Evolutionary conservation across 768 basidiomycete species (phyloP).

Genomic region (Boletus huronensis): DNA sequence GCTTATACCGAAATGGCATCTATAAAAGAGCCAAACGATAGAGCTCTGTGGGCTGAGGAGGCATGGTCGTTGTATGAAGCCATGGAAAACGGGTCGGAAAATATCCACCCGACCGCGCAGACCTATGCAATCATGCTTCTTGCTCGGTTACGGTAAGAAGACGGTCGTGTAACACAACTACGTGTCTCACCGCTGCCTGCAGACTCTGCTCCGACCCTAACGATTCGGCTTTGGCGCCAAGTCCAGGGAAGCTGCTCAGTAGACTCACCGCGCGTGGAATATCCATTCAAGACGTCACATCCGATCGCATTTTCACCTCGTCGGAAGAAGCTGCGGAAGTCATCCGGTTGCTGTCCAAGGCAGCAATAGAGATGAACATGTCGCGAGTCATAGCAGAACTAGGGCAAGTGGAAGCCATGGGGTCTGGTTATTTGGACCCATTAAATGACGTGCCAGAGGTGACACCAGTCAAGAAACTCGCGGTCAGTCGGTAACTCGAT

Average conservation of each 20-base stretch:
- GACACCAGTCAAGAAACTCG: conserved; percentile 52
- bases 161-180: background rate
- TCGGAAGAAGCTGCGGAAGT: conserved; percentile 54
- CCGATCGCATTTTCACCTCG: conserved; percentile 52
- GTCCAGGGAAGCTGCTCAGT: conserved; percentile 37
- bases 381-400: conserved; percentile 52
- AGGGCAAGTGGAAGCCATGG: conserved; percentile 49
- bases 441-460: conserved; percentile 57
- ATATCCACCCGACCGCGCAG: conserved; percentile 46
- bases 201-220: conserved; percentile 40
- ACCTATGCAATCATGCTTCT: conserved; percentile 72
- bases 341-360: conserved; percentile 53
- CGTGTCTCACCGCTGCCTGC: conserved; percentile 13
- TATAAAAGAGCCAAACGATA: conserved; percentile 41
- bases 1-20: conserved; percentile 61
- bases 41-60: conserved; percentile 57
- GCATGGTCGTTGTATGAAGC: conserved; percentile 57
- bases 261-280: conserved; percentile 49
- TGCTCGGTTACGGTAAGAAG: conserved; percentile 49
- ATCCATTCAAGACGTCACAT: conserved; percentile 47
- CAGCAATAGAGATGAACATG: conserved; percentile 56
- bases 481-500: conserved; percentile 26
- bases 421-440: conserved; percentile 37
- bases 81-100: conserved; percentile 50
- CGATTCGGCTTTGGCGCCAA: conserved; percentile 11